A percentile compares a stretch with the other conserved stretches of the same genome.
Conservation (phyloP, 257 asterid species). For the Solanum peruvianum region DNA sequence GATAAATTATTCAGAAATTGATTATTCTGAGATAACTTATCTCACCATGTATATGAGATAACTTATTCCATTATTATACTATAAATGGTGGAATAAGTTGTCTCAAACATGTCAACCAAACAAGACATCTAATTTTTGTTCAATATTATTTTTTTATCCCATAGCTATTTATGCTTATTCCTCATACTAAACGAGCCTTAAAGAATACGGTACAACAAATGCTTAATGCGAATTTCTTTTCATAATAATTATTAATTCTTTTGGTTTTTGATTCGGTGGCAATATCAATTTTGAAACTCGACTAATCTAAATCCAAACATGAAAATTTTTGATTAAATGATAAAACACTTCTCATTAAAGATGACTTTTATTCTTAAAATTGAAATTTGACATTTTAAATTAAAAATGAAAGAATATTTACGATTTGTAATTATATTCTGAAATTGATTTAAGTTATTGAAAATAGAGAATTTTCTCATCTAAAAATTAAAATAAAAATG, state of each 20-base stretch:
- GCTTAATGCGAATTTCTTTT: neutral
- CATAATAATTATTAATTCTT: neutral
- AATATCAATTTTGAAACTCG: neutral
- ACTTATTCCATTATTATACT: no score
- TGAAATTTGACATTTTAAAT: accelerated
- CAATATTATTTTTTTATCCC: no score
- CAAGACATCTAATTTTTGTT: no score
- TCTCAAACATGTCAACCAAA: no score
- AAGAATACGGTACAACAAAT: neutral
- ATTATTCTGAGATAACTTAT: no score
- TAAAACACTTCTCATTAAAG: neutral
- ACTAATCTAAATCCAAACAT: neutral
- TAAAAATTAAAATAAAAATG: neutral
- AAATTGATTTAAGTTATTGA: neutral
- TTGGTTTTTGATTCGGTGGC: neutral
- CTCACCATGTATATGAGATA: no score
- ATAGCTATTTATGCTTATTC: no score
- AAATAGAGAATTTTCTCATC: neutral
- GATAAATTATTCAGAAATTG: no score
- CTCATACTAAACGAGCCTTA: no score
- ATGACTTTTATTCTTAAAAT: neutral
- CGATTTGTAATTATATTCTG: neutral
- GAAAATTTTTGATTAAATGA: neutral
- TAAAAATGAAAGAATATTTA: neutral
- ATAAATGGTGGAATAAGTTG: no score